Conservation (phyloP, 495 filamentous ascomycete species). For the Trichocladium uniseriatum region DNA sequence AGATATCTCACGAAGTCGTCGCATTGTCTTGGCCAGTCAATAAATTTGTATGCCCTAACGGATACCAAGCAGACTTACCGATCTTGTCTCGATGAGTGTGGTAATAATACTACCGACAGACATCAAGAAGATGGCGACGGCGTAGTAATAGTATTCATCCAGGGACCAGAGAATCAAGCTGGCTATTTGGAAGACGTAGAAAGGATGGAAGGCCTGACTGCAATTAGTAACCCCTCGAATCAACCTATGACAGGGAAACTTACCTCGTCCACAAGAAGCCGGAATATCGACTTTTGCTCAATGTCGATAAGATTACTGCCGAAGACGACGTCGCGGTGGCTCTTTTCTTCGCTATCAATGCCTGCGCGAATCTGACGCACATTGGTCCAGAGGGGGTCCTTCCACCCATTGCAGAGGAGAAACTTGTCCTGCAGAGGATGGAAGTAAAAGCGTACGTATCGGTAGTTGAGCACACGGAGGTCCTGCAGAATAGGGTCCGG, state of each 20-base stretch:
- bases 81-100: conserved; percentile 81
- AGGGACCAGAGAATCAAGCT: conserved; percentile 91
- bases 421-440: conserved; percentile 86
- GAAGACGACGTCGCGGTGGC: conserved; percentile 74
- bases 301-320: conserved; percentile 86
- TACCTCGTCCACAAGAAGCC: conserved; percentile 86
- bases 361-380: conserved; percentile 66
- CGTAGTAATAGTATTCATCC: conserved; percentile 97
- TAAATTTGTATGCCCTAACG: too few species aligned
- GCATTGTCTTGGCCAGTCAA: conserved; percentile 59
- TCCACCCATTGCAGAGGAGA: conserved; percentile 77
- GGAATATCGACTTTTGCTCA: conserved; percentile 69
- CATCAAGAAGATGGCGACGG: conserved; percentile 89
- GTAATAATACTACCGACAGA: conserved; percentile 84
- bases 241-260: background rate
- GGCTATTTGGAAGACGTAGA: conserved; percentile 96
- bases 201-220: conserved; percentile 79
- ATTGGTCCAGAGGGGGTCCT: conserved; percentile 80
- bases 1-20: conserved; percentile 80
- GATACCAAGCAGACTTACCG: conserved; percentile 44
- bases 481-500: conserved; percentile 66
- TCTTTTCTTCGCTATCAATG: conserved; percentile 85
- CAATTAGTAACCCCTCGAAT: background rate
- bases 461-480: conserved; percentile 74
- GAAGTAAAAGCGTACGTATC: conserved; percentile 87